A percentile compares a stretch with the other conserved stretches of the same genome.
These are phyloP conservation scores for Monosporozyma siamensis DNA, from an alignment of 805 yeast species.

Conservation along the genomic window DNA sequence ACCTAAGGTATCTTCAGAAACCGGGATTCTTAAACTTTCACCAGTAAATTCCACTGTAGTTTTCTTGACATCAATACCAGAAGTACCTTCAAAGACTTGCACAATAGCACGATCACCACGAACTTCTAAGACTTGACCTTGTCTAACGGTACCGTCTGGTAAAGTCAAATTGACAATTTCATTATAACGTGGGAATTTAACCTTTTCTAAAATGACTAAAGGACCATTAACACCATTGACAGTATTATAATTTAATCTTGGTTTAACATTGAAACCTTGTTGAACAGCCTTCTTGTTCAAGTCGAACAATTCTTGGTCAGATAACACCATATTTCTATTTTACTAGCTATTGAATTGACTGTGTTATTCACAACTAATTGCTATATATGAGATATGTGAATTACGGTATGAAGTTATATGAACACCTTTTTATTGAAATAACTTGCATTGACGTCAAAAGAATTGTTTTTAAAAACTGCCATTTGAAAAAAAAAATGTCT, in stretches of 20 bases:
- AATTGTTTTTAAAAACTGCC: too few species aligned
- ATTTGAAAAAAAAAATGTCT: too few species aligned
- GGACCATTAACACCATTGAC: constrained; percentile 99
- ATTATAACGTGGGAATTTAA: constrained; percentile 81
- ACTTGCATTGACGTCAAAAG: too few species aligned
- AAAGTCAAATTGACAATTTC: constrained; percentile 95
- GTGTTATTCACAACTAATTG: too few species aligned
- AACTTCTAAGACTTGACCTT: constrained; percentile 97
- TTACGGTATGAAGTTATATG: too few species aligned
- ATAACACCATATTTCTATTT: constrained; percentile 18
- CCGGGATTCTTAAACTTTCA: constrained; percentile 83
- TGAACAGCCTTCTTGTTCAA: constrained; percentile 87
- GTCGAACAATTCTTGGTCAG: constrained; percentile 43
- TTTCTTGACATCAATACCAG: constrained; percentile 97
- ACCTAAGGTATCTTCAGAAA: constrained; percentile 94
- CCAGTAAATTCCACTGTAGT: constrained; percentile 97
- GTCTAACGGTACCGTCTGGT: constrained; percentile 90
- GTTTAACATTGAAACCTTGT: constrained; percentile 83
- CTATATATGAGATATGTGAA: too few species aligned
- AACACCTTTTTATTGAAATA: too few species aligned
- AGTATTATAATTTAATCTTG: constrained; percentile 87
- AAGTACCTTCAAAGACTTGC: constrained; percentile 98
- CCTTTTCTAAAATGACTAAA: constrained; percentile 79
- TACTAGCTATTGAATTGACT: too few species aligned
- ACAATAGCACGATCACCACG: constrained; percentile 96